Evolutionary conservation across 2,329 filamentous ascomycete genomes (phyloP).

Genomic region (Aspergillus sp.): DNA sequence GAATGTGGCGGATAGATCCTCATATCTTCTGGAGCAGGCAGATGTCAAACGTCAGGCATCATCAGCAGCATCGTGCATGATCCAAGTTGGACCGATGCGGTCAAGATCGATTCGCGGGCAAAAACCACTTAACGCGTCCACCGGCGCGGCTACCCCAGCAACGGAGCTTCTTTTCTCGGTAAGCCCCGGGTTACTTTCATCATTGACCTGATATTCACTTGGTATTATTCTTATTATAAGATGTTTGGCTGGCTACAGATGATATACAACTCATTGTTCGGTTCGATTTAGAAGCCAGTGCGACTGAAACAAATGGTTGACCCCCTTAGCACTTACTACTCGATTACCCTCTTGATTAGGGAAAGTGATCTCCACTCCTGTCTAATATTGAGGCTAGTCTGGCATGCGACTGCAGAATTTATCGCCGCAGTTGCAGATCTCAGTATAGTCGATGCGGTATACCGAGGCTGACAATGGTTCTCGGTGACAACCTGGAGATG

Average conservation of each 20-base stretch:
- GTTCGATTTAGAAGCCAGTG: too few relatives aligned
- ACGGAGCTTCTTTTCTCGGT: slow-evolving; percentile 15
- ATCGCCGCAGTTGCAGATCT: background rate
- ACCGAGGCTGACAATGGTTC: background rate
- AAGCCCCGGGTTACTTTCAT: background rate
- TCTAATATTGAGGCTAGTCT: too few relatives aligned
- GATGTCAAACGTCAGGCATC: background rate
- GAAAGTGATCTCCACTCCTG: too few relatives aligned
- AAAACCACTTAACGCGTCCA: slow-evolving; percentile 26
- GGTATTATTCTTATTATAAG: too few relatives aligned
- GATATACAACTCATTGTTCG: background rate
- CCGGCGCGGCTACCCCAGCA: slow-evolving; percentile 19
- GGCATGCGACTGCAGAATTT: background rate
- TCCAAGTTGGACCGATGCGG: background rate
- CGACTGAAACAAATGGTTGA: too few relatives aligned
- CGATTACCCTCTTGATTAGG: too few relatives aligned
- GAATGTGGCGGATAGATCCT: slow-evolving; percentile 8
- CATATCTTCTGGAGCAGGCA: slow-evolving; percentile 20
- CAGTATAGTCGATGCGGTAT: background rate
- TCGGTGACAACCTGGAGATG: background rate
- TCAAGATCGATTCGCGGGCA: background rate
- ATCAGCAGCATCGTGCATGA: background rate
- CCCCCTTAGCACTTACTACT: too few relatives aligned
- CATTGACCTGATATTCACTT: background rate
- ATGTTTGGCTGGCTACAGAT: too few relatives aligned